Evolutionary conservation across 768 basidiomycete genomes (phyloP).

Genomic region (Leccinum aurantiacum): DNA sequence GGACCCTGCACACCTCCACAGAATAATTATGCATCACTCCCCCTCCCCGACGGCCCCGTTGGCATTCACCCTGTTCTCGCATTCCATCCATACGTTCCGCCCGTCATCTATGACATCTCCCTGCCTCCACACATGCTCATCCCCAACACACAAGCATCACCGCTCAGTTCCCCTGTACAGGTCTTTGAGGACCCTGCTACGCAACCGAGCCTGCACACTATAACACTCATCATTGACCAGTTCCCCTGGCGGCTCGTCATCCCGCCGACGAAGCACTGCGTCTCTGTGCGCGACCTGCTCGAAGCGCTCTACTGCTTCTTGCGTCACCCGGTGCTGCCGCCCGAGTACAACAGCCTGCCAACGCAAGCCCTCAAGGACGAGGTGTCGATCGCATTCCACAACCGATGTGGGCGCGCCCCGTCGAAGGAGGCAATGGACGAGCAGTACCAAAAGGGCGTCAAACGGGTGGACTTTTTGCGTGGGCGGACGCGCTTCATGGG

Average conservation of each 20-base stretch:
- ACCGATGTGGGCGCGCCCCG: constrained; percentile 37
- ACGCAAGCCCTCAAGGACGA: constrained; percentile 32
- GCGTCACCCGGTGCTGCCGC: constrained; percentile 37
- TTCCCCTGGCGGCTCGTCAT: constrained; percentile 39
- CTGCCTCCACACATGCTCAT: constrained; percentile 21
- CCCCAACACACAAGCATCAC: constrained; percentile 29
- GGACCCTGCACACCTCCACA: constrained; percentile 33
- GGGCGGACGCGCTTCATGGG: constrained; percentile 47
- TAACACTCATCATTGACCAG: constrained; percentile 31
- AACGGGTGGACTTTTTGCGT: constrained; percentile 55
- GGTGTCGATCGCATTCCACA: constrained; percentile 44
- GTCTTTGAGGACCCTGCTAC: constrained; percentile 33
- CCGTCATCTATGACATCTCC: constrained; percentile 23
- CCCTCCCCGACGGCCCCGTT: constrained; percentile 30
- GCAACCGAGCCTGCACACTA: constrained; percentile 27
- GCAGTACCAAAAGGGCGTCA: constrained; percentile 50
- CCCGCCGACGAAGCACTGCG: constrained; percentile 23
- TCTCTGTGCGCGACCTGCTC: constrained; percentile 52
- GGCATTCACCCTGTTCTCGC: constrained; percentile 33
- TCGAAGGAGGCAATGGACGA: constrained; percentile 32
- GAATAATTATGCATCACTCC: constrained; percentile 15
- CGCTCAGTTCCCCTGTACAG: constrained; percentile 20
- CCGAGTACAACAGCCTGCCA: constrained; percentile 42
- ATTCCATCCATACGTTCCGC: constrained; percentile 25
- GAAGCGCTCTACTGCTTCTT: constrained; percentile 44